Conservation (phyloP, 176 grass and related monocot species). For the Triticum turgidum region DNA sequence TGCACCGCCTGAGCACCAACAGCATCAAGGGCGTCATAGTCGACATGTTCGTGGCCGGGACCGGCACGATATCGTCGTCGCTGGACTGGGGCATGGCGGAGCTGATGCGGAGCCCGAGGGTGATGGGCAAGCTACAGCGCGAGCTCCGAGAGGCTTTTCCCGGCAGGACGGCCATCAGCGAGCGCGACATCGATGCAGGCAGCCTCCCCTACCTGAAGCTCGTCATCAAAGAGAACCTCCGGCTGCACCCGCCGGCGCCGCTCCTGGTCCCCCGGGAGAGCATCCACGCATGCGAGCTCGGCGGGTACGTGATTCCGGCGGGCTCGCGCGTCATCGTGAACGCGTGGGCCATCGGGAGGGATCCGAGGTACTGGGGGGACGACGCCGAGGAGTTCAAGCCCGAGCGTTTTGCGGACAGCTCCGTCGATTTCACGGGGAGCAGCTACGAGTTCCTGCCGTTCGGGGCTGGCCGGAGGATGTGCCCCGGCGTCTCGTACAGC, state of each 20-base stretch:
- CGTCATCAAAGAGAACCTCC: slow-evolving; percentile 43
- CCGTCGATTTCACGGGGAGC: not conserved
- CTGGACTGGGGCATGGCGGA: too few relatives aligned
- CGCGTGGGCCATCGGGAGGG: too few relatives aligned
- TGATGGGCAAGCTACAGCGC: too few relatives aligned
- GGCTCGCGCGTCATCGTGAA: not conserved
- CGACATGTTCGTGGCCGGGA: slow-evolving; percentile 39
- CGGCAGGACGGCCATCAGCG: too few relatives aligned
- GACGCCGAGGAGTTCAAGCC: too few relatives aligned
- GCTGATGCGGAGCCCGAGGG: too few relatives aligned
- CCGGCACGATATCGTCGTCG: not conserved
- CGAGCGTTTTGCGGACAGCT: not conserved
- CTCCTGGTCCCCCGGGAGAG: not conserved
- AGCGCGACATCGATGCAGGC: not conserved
- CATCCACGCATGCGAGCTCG: slow-evolving; percentile 20
- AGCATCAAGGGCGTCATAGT: slow-evolving; percentile 41
- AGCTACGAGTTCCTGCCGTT: not conserved
- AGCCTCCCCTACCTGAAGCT: slow-evolving; percentile 38
- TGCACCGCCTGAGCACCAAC: not conserved
- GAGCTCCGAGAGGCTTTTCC: too few relatives aligned
- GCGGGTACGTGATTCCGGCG: slow-evolving; percentile 33
- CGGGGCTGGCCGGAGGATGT: not conserved
- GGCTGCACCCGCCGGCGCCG: slow-evolving; percentile 40
- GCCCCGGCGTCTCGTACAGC: not conserved
- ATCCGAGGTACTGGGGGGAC: too few relatives aligned